Base-by-base conservation (phyloP, 805 yeast genomes). In the Pichia californica region DNA sequence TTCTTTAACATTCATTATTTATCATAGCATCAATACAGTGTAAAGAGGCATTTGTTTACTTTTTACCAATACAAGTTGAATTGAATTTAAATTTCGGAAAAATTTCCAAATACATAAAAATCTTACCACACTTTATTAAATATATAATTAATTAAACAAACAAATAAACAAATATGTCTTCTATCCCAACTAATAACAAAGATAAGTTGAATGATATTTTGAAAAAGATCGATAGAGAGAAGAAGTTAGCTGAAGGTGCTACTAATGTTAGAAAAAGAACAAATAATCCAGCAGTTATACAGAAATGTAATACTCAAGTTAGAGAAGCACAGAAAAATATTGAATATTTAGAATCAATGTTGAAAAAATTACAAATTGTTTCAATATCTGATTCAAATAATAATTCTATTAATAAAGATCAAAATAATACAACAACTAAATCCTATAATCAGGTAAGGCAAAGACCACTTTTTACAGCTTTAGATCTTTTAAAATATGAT, bases 321-420 rank as follows among this genome's bases (percentile, higher is more conserved):
- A 71, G 91, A 50, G 99, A 93, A 56, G 89, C 97, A 3, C 87
- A 86, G 57, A 81, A 87, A 52, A 93, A 91, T 62, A 84, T 93
- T 52, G 89, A 87, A 52, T 93, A 91, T 57, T 74, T 93, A 49
- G 84, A 83, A 58, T 85, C 84, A 46, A 79, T 88, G 7, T 69
- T 93, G 52, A 71, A 73, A 41, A 83, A 83, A 53, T 67, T 88
- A 41, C 27, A 56, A 40, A 29, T 40, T n/a, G n/a, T n/a, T 25
- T 35, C 39, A 19, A 34, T 34, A 23, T 15, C 40, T 9, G 16
- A 27, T n/a, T 51, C 43, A 8, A 36, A 19, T 1, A 34, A 37
- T 9, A 28, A 27, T 14, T 39, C 39, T 4, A 36, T 43, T 13
- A 27, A 46, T 19, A 38, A 28, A 9, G 32, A 36, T 14, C 29